Base-by-base conservation (phyloP, 192 early-diverging fungal species). In the Ambispora gerdemannii region DNA sequence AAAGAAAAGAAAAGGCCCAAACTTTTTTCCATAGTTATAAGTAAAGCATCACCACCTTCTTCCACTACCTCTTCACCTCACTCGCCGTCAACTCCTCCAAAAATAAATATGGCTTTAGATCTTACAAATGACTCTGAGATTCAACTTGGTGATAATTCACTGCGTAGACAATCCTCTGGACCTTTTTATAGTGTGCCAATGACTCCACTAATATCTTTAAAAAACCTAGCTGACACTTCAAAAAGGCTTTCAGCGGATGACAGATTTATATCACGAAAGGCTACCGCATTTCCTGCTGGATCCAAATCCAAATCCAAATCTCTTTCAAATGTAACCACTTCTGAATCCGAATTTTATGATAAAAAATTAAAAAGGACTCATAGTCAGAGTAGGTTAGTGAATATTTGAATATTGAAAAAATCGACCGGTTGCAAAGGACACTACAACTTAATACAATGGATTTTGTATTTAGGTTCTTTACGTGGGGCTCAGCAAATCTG, bases 311-410 rank as follows among this genome's bases (percentile, higher is more conserved):
- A 27, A 20, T 56, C 53, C 4, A 24, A 24, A 20, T 24, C 53
- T 7, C 19, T 56, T 7, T 27, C 27, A 27, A 27, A 56, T 56
- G 19, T 27, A 20, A 24, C 53, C 4, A n/a, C 20, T 56, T 27
- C 20, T 43, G 38, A 43, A 43, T 6, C 38, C 38, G 38, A 43
- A 56, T 7, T 13, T 20, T 7, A 20, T 56, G 53, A 56, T 24
- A 6, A 20, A n/a, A 27, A 56, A 56, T 4, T 56, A 27, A 56
- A n/a, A 27, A n/a, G 53, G 20, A 56, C 53, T 6, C 19, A 56
- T 56, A 56, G 53, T 56, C 53, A 56, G 6, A 56, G 53, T 27
- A 56, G 53, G 53, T 56, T 56, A 20, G 38, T 43, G 38, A 56
- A 56, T 56, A 20, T 4, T 56, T 56, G 27, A 24, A n/a, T 56